These are phyloP conservation scores for Thraustochytrium sp. DNA, from an alignment of 352 stramenopile genomes.

Conservation along the genomic window DNA sequence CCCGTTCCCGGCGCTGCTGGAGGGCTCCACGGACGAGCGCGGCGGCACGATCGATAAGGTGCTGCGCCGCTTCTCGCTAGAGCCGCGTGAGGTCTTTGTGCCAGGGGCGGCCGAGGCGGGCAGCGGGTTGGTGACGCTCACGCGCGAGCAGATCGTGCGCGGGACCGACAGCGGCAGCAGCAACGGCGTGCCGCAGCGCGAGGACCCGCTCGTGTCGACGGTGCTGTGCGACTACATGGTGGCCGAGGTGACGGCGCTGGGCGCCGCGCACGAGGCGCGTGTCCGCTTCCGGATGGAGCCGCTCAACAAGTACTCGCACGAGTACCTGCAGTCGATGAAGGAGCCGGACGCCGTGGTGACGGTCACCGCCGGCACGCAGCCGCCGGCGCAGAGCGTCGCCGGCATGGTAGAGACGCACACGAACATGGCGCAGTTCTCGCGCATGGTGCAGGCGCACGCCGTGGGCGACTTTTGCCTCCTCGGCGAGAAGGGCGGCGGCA, in stretches of 20 bases:
- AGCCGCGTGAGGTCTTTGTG: background rate
- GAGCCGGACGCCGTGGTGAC: background rate
- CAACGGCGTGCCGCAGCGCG: too few relatives aligned
- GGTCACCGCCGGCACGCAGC: background rate
- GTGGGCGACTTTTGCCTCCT: slow-evolving; percentile 71
- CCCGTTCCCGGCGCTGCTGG: slow-evolving; percentile 12
- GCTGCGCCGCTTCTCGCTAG: slow-evolving; percentile 1
- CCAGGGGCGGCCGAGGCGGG: background rate
- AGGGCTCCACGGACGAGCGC: slow-evolving; percentile 4
- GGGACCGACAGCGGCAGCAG: background rate
- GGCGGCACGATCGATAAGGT: slow-evolving; percentile 1
- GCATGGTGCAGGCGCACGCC: slow-evolving; percentile 70
- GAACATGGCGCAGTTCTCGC: slow-evolving; percentile 56
- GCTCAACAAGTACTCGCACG: slow-evolving; percentile 20
- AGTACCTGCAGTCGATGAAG: slow-evolving; percentile 20
- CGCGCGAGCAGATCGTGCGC: too few relatives aligned
- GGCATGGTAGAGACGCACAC: slow-evolving; percentile 61
- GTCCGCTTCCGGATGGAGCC: slow-evolving; percentile 35
- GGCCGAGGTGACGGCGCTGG: background rate
- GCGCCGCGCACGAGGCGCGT: background rate
- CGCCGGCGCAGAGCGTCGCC: background rate
- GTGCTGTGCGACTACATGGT: slow-evolving; percentile 3
- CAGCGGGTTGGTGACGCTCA: background rate
- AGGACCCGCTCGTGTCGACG: background rate
- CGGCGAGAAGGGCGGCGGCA: slow-evolving; percentile 70